Evolutionary conservation across 2,329 filamentous ascomycete genomes (phyloP), one percentile per base, ranked within the genome.

Genomic region (Alternaria brassicae): DNA sequence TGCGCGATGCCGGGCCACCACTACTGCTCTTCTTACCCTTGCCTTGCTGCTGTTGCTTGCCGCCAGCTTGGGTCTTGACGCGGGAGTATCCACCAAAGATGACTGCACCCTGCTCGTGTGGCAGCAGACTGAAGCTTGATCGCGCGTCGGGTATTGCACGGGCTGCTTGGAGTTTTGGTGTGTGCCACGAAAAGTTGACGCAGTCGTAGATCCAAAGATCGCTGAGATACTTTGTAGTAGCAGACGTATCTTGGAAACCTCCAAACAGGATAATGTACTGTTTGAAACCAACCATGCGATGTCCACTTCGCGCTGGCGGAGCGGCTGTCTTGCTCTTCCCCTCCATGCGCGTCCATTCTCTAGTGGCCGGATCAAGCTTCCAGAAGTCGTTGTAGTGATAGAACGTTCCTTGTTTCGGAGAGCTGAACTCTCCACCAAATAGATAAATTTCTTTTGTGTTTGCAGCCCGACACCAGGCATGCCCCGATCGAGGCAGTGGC

Each of bases 321-420:
- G 85, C 85, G 74, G 91, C 90, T 50, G 91, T 91, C 77, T 91
- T 91, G 58, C 91, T 91, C 81, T 89, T 89, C 2, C 84, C 85
- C 77, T 99, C 95, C 32, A 99, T 83, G 61, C 93, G 90, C 56
- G 88, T 91, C 95, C 95, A 99, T 81, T 99, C 95, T 70, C 93
- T 85, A 7, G 87, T 89, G 8, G 85, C 85, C 0, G 94, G 91
- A 73, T 98, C 93, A 41, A 98, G 85, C 49, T 90, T 86, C 94
- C 95, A 99, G 77, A 99, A 98, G 80, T 98, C 95, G 72, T 96
- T 97, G 81, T 99, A 99, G 79, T 99, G 95, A 78, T 99, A 97
- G 73, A 99, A 99, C 0, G 94, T 98, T 4, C 95, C 95, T 79
- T 98, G 95, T 76, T 97, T 98, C 2, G 95, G 95, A 27, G 90